Conservation (phyloP, 1,284 basidiomycete species). For the Takashimella tepidaria region DNA sequence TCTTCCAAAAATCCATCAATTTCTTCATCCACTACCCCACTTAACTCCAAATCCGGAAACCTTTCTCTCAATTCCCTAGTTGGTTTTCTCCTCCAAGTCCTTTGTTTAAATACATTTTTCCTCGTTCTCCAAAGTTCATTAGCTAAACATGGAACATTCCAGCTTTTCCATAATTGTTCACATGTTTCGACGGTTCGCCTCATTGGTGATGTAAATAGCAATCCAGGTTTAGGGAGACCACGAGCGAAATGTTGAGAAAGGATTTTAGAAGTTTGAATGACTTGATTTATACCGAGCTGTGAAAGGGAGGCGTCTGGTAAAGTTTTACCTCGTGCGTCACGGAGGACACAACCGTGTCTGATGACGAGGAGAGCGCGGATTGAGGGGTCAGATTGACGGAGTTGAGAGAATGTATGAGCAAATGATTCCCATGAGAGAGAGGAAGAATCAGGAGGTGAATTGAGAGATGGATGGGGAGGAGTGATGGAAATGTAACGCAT, state of each 20-base stretch:
- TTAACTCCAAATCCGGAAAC: background rate
- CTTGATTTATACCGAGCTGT: background rate
- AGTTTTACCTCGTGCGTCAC: background rate
- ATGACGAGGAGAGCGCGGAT: background rate
- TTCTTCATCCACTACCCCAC: background rate
- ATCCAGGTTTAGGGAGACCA: background rate
- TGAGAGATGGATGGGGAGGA: background rate
- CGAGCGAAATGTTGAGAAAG: background rate
- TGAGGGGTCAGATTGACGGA: background rate
- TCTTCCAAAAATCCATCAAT: background rate
- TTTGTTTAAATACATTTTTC: background rate
- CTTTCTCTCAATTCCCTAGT: background rate
- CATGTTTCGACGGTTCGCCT: background rate
- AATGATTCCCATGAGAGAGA: background rate
- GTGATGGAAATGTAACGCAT: background rate
- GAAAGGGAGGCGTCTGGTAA: background rate
- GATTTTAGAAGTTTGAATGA: background rate
- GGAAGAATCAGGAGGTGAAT: background rate
- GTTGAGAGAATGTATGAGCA: background rate
- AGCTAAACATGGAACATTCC: background rate
- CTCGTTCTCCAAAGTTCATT: background rate
- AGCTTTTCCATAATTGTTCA: background rate
- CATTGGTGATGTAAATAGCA: background rate
- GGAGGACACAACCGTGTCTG: background rate
- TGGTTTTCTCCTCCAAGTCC: background rate